A percentile compares a stretch with the other conserved stretches of the same genome.
phyloP scores from a whole-genome alignment of 345 rosid species.

The Noccaea bulbosa region DNA sequence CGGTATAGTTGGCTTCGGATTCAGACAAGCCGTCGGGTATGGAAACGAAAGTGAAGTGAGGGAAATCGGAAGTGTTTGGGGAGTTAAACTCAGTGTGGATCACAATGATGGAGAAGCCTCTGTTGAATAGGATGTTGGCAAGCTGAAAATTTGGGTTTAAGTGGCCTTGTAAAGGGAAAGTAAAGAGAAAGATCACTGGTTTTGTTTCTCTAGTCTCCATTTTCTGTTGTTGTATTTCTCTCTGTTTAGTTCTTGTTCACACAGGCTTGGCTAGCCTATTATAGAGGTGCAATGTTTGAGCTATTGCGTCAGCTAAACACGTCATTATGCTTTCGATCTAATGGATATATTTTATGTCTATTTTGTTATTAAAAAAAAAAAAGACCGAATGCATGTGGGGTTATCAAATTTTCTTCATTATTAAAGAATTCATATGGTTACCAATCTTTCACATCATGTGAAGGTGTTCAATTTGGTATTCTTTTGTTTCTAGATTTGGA shows the following conservation, averaged over 20 bases:
- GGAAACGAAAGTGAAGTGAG: constrained; percentile 57
- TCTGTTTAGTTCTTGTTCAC: not conserved
- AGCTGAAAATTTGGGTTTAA: constrained; percentile 67
- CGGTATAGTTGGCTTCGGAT: constrained; percentile 14
- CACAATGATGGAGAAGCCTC: constrained; percentile 59
- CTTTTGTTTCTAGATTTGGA: not conserved
- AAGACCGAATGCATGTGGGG: constrained; percentile 36
- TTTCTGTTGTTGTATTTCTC: constrained; percentile 10
- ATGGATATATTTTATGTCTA: not conserved
- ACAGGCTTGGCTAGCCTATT: not conserved
- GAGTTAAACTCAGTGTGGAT: constrained; percentile 58
- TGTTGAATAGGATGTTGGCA: constrained; percentile 51
- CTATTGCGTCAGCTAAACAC: not conserved
- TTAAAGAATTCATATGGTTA: not conserved
- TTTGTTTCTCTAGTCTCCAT: constrained; percentile 43
- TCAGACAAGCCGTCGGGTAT: constrained; percentile 53
- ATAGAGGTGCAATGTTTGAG: not conserved
- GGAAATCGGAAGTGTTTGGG: constrained; percentile 52
- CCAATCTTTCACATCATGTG: not conserved
- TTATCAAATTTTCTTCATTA: constrained; percentile 6
- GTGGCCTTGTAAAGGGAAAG: constrained; percentile 70
- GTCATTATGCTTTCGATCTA: constrained; percentile 20
- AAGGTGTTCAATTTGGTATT: constrained; percentile 7
- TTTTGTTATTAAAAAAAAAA: constrained; percentile 14
- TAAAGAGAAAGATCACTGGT: constrained; percentile 52